These are phyloP conservation scores for Spizellomyces punctatus DNA, from an alignment of 192 early-diverging fungal species.

Conservation along the genomic window DNA sequence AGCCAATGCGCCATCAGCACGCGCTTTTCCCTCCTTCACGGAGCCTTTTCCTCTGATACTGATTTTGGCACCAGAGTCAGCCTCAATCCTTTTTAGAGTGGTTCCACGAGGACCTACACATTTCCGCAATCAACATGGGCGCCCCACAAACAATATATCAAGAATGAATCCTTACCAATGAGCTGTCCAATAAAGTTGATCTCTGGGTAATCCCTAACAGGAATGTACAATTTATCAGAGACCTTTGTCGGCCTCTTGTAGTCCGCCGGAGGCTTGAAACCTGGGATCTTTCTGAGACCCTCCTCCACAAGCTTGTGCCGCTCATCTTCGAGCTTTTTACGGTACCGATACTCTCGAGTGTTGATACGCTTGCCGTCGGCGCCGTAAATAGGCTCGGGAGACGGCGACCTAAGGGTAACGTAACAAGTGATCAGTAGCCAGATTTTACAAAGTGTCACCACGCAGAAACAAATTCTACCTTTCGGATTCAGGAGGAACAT, in stretches of 20 bases:
- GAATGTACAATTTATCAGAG: conserved; percentile 94
- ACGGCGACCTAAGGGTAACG: conserved; percentile 75
- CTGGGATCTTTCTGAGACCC: conserved; percentile 72
- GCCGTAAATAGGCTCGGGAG: conserved; percentile 91
- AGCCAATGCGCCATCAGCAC: conserved; percentile 46
- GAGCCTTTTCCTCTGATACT: conserved; percentile 95
- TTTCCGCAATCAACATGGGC: background rate
- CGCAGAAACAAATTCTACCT: conserved; percentile 53
- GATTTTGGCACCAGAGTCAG: conserved; percentile 92
- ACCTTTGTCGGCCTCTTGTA: conserved; percentile 82
- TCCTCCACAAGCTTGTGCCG: conserved; percentile 83
- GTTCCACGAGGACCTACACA: conserved; percentile 84
- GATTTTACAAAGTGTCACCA: background rate
- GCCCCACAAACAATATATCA: too few relatives aligned
- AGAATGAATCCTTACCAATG: conserved; percentile 41
- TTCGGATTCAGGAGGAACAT: conserved; percentile 76
- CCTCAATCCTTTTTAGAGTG: conserved; percentile 94
- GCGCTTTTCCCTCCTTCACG: conserved; percentile 89
- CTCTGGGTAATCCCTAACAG: conserved; percentile 92
- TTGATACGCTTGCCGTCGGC: conserved; percentile 94
- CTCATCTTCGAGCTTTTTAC: conserved; percentile 92
- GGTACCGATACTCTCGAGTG: conserved; percentile 90
- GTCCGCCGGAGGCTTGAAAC: conserved; percentile 88
- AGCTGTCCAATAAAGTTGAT: conserved; percentile 98
- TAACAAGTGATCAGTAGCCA: background rate